A percentile compares a stretch with the other conserved stretches of the same genome.
Evolutionary conservation across 306 rosid genomes (phyloP).

Genomic region (Purshia tridentata): DNA sequence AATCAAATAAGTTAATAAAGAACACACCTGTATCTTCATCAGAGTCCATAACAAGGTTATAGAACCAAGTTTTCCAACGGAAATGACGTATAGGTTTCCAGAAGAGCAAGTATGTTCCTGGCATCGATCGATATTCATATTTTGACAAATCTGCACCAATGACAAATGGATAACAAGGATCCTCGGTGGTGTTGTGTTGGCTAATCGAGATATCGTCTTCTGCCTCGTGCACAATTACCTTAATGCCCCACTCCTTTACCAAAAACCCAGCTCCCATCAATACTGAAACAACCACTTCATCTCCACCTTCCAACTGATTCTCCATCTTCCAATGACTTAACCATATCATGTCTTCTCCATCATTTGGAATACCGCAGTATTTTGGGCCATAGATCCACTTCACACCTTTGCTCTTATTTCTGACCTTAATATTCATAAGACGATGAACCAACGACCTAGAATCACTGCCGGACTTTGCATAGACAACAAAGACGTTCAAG

Average conservation of each 20-base stretch:
- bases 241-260: background rate
- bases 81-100: background rate
- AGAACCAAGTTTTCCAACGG: too few species aligned
- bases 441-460: rapidly evolving
- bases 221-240: background rate
- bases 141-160: background rate
- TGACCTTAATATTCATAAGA: rapidly evolving
- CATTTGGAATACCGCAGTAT: background rate
- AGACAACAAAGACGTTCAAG: background rate
- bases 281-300: background rate
- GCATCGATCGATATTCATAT: background rate
- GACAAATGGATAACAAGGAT: background rate
- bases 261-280: background rate
- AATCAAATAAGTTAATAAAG: background rate
- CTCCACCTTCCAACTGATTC: background rate
- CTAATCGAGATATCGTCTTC: background rate
- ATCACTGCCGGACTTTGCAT: background rate
- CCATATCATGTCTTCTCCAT: conserved; percentile 13
- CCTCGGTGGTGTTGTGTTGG: background rate
- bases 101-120: background rate
- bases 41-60: background rate
- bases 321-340: background rate
- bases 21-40: background rate
- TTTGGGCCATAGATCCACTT: background rate
- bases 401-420: background rate